These are phyloP conservation scores for Debaryomyces psychrophilus DNA, from an alignment of 1,139 yeast genomes.

Conservation along the genomic window DNA sequence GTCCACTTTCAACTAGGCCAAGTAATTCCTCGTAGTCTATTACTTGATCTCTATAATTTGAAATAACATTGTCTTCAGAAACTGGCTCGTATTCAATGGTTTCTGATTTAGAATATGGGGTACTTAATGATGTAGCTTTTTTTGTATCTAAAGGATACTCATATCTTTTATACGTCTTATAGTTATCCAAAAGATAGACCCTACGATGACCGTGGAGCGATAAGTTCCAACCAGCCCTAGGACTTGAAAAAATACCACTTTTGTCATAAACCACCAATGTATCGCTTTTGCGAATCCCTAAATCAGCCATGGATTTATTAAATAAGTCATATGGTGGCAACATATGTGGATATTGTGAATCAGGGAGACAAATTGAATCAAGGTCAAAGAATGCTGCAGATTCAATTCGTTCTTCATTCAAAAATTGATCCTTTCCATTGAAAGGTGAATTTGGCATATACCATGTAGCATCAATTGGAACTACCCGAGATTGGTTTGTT, in stretches of 20 bases:
- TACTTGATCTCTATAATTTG: constrained; percentile 50
- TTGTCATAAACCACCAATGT: constrained; percentile 82
- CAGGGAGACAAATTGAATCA: constrained; percentile 62
- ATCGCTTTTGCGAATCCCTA: constrained; percentile 54
- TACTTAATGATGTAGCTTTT: constrained; percentile 18
- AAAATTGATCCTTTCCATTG: constrained; percentile 60
- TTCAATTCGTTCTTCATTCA: constrained; percentile 60
- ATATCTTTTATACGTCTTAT: constrained; percentile 46
- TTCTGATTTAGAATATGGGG: constrained; percentile 17
- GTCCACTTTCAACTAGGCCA: constrained; percentile 53
- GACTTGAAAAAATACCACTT: constrained; percentile 81
- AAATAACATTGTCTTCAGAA: constrained; percentile 26
- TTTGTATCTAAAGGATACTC: constrained; percentile 30
- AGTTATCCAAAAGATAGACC: constrained; percentile 73
- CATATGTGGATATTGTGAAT: constrained; percentile 84
- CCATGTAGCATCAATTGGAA: constrained; percentile 92
- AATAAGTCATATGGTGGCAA: constrained; percentile 66
- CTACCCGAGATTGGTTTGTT: constrained; percentile 36
- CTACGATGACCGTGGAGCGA: constrained; percentile 72
- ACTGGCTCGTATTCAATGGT: constrained; percentile 24
- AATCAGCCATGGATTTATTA: constrained; percentile 50
- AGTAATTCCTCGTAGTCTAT: constrained; percentile 66
- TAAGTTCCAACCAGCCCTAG: constrained; percentile 91
- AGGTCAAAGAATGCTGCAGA: constrained; percentile 79
- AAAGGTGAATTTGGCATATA: constrained; percentile 76